phyloP scores from a whole-genome alignment of 768 basidiomycete species.

The Lepiota brunneoincarnata region DNA sequence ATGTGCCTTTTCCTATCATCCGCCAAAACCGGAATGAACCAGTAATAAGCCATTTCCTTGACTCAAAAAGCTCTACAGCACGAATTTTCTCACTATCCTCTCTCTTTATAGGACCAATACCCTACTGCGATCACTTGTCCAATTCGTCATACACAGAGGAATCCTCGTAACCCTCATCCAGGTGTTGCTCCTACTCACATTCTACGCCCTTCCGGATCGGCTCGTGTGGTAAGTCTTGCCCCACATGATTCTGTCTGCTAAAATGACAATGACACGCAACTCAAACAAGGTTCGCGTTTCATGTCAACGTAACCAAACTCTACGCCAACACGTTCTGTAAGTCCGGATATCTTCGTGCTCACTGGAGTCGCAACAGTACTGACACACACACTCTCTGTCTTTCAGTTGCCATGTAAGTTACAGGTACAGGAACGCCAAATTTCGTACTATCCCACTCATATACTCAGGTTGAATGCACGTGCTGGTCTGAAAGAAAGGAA shows the following conservation, averaged over 20 bases:
- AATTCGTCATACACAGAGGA: conserved; percentile 40
- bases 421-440: not conserved
- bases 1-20: conserved; percentile 39
- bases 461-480: conserved; percentile 14
- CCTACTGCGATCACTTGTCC: conserved; percentile 36
- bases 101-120: conserved; percentile 33
- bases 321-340: conserved; percentile 51
- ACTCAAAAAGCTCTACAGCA: not conserved
- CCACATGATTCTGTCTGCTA: too few relatives aligned
- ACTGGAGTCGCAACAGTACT: not conserved
- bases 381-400: not conserved
- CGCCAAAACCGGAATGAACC: conserved; percentile 34
- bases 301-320: conserved; percentile 45
- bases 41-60: conserved; percentile 24
- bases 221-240: conserved; percentile 34
- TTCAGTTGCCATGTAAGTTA: conserved; percentile 31
- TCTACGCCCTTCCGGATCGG: conserved; percentile 32
- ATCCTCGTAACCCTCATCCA: conserved; percentile 43
- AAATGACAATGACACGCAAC: not conserved
- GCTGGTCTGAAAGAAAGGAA: conserved; percentile 11
- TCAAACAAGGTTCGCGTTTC: conserved; percentile 40
- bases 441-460: not conserved
- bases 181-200: conserved; percentile 35
- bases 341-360: conserved; percentile 24
- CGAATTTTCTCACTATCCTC: not conserved